Percentiles rank a stretch among this genome's conserved stretches.
These are phyloP conservation scores for Lactifluus rugatus DNA, from an alignment of 768 basidiomycete genomes.

Conservation along the genomic window DNA sequence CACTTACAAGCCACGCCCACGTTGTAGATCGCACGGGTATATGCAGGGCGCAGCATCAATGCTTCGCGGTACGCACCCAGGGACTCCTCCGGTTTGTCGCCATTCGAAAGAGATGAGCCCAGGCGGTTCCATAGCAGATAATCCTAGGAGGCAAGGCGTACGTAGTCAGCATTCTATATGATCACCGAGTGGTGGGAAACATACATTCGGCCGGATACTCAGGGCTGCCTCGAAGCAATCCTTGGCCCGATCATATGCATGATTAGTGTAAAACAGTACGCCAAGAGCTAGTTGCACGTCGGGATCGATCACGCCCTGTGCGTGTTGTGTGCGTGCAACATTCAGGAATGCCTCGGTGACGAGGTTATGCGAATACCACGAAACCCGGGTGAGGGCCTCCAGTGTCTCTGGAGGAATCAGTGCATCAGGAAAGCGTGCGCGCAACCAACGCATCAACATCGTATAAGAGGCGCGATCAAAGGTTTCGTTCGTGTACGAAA, in stretches of 20 bases:
- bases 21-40: constrained; percentile 95
- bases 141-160: constrained; percentile 48
- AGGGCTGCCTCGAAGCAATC: constrained; percentile 93
- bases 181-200: constrained; percentile 14
- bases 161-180: background rate
- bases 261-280: constrained; percentile 82
- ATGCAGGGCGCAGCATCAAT: constrained; percentile 82
- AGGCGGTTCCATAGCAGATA: constrained; percentile 93
- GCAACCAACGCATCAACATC: constrained; percentile 80
- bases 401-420: constrained; percentile 47
- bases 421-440: constrained; percentile 50
- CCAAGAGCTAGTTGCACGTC: constrained; percentile 93
- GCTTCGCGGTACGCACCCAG: constrained; percentile 85
- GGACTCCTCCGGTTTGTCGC: constrained; percentile 89
- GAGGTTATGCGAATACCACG: constrained; percentile 76
- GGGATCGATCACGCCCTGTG: constrained; percentile 61
- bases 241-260: constrained; percentile 78
- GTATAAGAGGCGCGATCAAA: constrained; percentile 80
- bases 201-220: constrained; percentile 60
- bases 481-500: constrained; percentile 92
- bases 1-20: constrained; percentile 92
- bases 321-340: constrained; percentile 77
- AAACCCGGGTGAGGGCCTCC: constrained; percentile 43
- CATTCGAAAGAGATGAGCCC: constrained; percentile 91
- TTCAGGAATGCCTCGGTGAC: constrained; percentile 77